Base-by-base conservation (phyloP, 495 filamentous ascomycete species). In the Daldinia decipiens region DNA sequence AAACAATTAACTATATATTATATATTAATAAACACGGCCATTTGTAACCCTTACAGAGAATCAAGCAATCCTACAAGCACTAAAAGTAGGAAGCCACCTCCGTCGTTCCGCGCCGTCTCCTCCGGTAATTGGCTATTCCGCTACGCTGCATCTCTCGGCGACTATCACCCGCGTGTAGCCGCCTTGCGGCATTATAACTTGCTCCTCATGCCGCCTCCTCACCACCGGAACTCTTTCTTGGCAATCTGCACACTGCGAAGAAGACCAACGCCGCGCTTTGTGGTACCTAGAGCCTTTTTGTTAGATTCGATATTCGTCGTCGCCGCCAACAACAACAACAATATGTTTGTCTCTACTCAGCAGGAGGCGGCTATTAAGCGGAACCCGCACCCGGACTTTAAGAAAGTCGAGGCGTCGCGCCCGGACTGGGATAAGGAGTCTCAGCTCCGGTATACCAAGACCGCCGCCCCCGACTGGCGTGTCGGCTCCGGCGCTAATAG, bases 341-440 rank as follows among this genome's bases (percentile, higher is more conserved):
- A 56, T 1, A 82, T 82, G 80, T 77, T 78, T n/a, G 58, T 69
- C 53, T 65, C 76, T 0, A 78, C 76, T 45, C 58, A 72, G 38
- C 65, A 55, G 21, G 86, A 89, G 59, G 81, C 82, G 32, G 74
- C 73, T 39, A 77, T 88, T 63, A 78, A 88, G 74, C 87, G 89
- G 68, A 90, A 89, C 76, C 88, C 86, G 11, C 89, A 90, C 76
- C 84, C 85, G 9, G 91, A 97, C 77, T 97, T 97, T 83, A 91
- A 91, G 65, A 82, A 86, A 24, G 84, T 92, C 66, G 89, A 97
- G 80, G 86, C 86, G 45, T 85, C 87, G n/a, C 88, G 94, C 12
- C 90, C 89, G 2, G 84, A 88, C 59, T 98, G 90, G 80, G 76
- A 87, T 52, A 74, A 76, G 15, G 73, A 83, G 50, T 81, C 82